phyloP scores from a whole-genome alignment of 2,329 filamentous ascomycete genomes.

The Leptographium flavum region DNA sequence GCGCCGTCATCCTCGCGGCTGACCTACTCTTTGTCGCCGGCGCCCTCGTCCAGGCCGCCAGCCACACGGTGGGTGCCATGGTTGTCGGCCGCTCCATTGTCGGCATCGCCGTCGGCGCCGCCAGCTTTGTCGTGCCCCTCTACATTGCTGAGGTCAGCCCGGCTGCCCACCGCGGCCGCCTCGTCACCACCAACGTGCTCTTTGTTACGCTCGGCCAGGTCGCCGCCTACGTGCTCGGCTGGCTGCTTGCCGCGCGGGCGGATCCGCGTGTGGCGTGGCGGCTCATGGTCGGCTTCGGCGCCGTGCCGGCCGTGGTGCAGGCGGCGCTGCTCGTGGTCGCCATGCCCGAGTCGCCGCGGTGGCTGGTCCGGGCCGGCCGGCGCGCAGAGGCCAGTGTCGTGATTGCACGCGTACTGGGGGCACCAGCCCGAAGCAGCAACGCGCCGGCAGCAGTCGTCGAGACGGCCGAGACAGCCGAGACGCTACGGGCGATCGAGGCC shows the following conservation, averaged over 20 bases:
- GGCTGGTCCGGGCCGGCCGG: conserved; percentile 59
- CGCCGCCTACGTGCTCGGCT: conserved; percentile 74
- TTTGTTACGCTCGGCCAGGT: conserved; percentile 84
- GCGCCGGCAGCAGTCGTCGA: not conserved
- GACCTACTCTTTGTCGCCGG: conserved; percentile 55
- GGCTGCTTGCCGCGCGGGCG: conserved; percentile 49
- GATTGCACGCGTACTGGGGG: conserved; percentile 45
- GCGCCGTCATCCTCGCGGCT: conserved; percentile 47
- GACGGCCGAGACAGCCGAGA: conserved; percentile 19
- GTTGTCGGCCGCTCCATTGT: conserved; percentile 54
- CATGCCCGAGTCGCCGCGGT: conserved; percentile 82
- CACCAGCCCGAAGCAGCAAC: too few relatives aligned
- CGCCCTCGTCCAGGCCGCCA: conserved; percentile 48
- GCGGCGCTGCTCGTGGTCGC: conserved; percentile 48
- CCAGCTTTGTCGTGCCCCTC: conserved; percentile 70
- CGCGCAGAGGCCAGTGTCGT: conserved; percentile 49
- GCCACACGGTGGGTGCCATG: conserved; percentile 46
- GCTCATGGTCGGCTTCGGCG: conserved; percentile 83
- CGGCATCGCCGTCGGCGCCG: conserved; percentile 58
- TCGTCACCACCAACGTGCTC: conserved; percentile 70
- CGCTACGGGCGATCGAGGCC: conserved; percentile 55
- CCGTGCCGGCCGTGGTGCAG: conserved; percentile 61
- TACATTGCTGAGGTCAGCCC: conserved; percentile 84
- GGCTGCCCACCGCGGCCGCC: conserved; percentile 55
- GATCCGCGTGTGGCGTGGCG: conserved; percentile 53